Percentiles rank a stretch among this genome's conserved stretches.
These are phyloP conservation scores for Hypomontagnella submonticulosa DNA, from an alignment of 495 filamentous ascomycete genomes.

Conservation along the genomic window DNA sequence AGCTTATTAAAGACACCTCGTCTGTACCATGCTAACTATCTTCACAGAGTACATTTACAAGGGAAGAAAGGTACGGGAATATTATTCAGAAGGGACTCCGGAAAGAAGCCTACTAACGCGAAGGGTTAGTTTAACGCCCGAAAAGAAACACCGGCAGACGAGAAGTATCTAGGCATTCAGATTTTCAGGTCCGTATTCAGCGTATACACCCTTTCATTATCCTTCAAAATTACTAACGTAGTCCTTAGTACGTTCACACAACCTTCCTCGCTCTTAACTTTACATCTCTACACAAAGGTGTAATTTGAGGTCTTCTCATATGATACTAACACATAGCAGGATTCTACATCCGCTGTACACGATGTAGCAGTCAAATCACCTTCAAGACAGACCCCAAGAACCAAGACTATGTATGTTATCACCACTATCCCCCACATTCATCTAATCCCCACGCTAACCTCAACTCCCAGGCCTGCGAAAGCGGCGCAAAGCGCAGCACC, in stretches of 20 bases:
- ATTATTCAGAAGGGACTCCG: no score
- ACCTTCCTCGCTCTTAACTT: not conserved
- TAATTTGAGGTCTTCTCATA: not conserved
- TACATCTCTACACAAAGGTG: not conserved
- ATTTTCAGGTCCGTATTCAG: conserved; percentile 66
- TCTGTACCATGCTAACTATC: conserved; percentile 6
- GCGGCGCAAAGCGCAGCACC: conserved; percentile 89
- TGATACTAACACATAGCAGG: conserved; percentile 17
- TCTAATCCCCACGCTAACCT: conserved; percentile 6
- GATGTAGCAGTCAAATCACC: conserved; percentile 89
- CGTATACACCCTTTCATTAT: not conserved
- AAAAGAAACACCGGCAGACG: conserved; percentile 86
- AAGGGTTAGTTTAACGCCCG: conserved; percentile 71
- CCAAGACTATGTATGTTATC: conserved; percentile 77
- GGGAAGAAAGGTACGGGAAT: conserved; percentile 71
- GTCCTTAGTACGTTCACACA: conserved; percentile 18
- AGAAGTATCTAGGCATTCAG: conserved; percentile 88
- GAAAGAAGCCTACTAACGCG: conserved; percentile 3
- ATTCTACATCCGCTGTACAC: conserved; percentile 81
- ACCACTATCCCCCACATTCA: not conserved
- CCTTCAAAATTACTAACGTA: conserved; percentile 2
- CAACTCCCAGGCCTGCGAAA: conserved; percentile 64
- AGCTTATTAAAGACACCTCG: not conserved
- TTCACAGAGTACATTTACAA: conserved; percentile 91
- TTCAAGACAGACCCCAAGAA: conserved; percentile 96